Evolutionary conservation across 805 yeast genomes (phyloP).

Genomic region (Cyberlindnera galapagoensis): DNA sequence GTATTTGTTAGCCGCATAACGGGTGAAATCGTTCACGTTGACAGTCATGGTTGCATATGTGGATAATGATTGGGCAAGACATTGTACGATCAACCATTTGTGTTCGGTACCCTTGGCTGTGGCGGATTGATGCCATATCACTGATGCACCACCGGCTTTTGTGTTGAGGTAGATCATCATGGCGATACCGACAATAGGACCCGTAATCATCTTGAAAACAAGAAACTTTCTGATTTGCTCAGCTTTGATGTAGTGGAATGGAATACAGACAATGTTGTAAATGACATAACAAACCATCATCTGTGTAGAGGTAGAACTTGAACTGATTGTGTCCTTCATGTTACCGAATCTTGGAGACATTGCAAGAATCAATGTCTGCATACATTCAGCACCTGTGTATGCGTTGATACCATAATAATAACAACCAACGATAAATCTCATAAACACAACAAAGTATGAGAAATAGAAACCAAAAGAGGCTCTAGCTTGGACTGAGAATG

Average conservation of each 20-base stretch:
- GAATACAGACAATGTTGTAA: constrained; percentile 10
- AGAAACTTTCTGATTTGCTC: constrained; percentile 7
- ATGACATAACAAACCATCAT: constrained; percentile 14
- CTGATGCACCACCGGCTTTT: constrained; percentile 11
- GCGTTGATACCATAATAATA: constrained; percentile 15
- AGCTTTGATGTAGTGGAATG: constrained; percentile 15
- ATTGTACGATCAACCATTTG: constrained; percentile 8
- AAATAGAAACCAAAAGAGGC: constrained; percentile 14
- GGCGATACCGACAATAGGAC: constrained; percentile 2
- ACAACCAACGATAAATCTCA: constrained; percentile 13
- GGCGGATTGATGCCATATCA: constrained; percentile 7
- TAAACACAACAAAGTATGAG: constrained; percentile 8
- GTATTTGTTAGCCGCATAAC: constrained; percentile 9
- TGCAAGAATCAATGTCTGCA: constrained; percentile 11
- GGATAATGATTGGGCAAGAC: constrained; percentile 5
- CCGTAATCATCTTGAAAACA: constrained; percentile 11
- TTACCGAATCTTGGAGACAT: constrained; percentile 14
- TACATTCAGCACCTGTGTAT: constrained; percentile 14
- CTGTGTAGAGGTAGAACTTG: constrained; percentile 7
- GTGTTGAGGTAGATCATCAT: constrained; percentile 12
- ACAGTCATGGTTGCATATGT: constrained; percentile 12
- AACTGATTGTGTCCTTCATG: constrained; percentile 6
- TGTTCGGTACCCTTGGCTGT: constrained; percentile 4
- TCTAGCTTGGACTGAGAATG: constrained; percentile 11
- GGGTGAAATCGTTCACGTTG: constrained; percentile 12